Evolutionary conservation across 495 filamentous ascomycete genomes (phyloP), one percentile per base, ranked within the genome.

Genomic region (Podospora pseudoanserina): DNA sequence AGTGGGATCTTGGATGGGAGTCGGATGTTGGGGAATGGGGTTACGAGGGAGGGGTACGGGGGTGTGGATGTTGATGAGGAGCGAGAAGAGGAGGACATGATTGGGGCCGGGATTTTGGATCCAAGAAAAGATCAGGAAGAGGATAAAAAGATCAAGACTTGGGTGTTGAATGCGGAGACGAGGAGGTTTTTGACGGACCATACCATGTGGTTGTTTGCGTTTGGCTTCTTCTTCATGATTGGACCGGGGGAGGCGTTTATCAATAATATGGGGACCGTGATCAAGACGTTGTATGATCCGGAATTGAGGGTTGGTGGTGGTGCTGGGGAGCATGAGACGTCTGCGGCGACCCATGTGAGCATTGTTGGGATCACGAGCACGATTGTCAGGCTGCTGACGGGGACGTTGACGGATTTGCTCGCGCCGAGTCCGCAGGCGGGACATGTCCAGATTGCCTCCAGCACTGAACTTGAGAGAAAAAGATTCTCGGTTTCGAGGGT

Each of bases 241-340:
- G 95, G 95, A 3, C 94, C 95, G 0, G 94, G 94, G 20, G 95
- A 99, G 82, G 90, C 93, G 9, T 99, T 97, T 78, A 93, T 97
- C 73, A 99, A 98, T 80, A 99, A 99, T 71, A 85, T 99, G 60
- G 95, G 95, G 57, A 96, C 94, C 23, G 89, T 99, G 67, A 92
- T 97, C 73, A 89, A 90, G 68, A 93, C 95, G 1, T 82, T 98
- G 11, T 91, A 89, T 65, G 89, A 92, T 0, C 85, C 87, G 13
- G 77, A 58, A 2, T 58, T 81, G 11, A 81, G 83, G 44, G 71
- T 76, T 28, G 72, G 71, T 49, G 34, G 34, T 39, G 39, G 39
- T 16, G 39, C 39, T 4, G 74, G 80, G 7, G 76, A 83, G 23
- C 83, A 87, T 63, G 55, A 58, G 55, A 89, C 89, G 3, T 86